Percentiles rank a stretch among this genome's conserved stretches.
These are phyloP conservation scores for Xylaria sp. DNA, from an alignment of 2,329 filamentous ascomycete genomes.

Conservation along the genomic window DNA sequence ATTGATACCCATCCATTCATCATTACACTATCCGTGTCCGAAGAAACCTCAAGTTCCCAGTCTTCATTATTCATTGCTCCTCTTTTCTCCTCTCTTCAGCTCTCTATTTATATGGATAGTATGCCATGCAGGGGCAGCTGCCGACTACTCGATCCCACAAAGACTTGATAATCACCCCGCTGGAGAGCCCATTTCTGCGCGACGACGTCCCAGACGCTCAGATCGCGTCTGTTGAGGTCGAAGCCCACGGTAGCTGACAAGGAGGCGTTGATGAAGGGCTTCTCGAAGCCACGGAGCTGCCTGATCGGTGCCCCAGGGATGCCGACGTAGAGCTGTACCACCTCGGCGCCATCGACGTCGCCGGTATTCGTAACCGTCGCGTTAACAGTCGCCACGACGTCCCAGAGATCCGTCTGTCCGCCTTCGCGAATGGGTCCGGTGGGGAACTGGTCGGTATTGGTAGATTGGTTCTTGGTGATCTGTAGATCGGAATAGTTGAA, in stretches of 20 bases:
- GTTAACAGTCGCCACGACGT: constrained; percentile 55
- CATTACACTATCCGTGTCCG: not conserved
- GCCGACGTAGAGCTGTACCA: constrained; percentile 61
- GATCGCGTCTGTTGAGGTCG: constrained; percentile 68
- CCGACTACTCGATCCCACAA: constrained; percentile 61
- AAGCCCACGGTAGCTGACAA: constrained; percentile 60
- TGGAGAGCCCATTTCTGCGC: constrained; percentile 70
- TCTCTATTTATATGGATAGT: constrained; percentile 50
- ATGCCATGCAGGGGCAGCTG: constrained; percentile 56
- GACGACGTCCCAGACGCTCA: constrained; percentile 73
- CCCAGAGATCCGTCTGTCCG: constrained; percentile 61
- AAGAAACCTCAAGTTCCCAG: not conserved
- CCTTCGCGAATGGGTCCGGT: constrained; percentile 55
- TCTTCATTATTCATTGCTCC: too few species aligned
- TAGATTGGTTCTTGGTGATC: constrained; percentile 49
- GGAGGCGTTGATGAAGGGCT: constrained; percentile 62
- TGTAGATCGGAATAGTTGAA: constrained; percentile 60
- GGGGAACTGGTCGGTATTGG: constrained; percentile 52
- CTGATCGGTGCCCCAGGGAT: constrained; percentile 61
- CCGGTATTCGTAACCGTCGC: constrained; percentile 59
- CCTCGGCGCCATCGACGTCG: constrained; percentile 56
- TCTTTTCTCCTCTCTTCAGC: too few species aligned
- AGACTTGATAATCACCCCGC: constrained; percentile 57
- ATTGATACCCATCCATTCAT: constrained; percentile 5
- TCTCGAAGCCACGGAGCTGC: constrained; percentile 75